phyloP scores from a whole-genome alignment of 2,329 filamentous ascomycete genomes.

The Fragosphaeria purpurea region DNA sequence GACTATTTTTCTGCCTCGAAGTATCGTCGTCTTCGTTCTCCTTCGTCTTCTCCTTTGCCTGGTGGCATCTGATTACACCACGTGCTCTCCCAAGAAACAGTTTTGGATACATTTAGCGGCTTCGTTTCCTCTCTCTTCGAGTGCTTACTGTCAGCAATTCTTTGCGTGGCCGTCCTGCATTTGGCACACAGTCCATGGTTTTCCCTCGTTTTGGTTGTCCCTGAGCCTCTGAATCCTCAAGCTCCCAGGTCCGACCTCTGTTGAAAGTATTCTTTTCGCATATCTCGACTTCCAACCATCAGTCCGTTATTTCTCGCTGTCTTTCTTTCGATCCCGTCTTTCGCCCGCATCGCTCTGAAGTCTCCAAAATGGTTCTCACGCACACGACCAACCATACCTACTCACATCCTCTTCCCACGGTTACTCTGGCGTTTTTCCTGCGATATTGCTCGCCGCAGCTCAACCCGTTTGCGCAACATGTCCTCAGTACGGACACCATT shows the following conservation, averaged over 20 bases:
- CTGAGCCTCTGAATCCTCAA: conserved; percentile 12
- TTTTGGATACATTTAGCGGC: too few relatives aligned
- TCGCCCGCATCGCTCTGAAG: background rate
- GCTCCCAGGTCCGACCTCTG: conserved; percentile 6
- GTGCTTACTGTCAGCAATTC: background rate
- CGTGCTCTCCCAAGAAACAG: too few relatives aligned
- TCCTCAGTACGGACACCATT: conserved; percentile 76
- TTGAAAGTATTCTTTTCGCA: background rate
- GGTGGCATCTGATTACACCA: background rate
- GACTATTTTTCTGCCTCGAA: conserved; percentile 5
- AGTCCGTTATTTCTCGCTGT: background rate
- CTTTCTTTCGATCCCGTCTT: background rate
- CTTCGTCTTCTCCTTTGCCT: background rate
- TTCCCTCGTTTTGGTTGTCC: conserved; percentile 3
- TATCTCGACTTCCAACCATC: background rate
- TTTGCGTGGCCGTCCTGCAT: background rate
- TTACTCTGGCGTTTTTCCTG: conserved; percentile 81
- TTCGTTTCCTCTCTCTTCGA: background rate
- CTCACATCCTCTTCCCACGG: conserved; percentile 72
- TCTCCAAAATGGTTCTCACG: conserved; percentile 46
- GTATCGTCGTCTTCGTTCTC: background rate
- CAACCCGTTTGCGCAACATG: conserved; percentile 74
- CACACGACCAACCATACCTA: conserved; percentile 62
- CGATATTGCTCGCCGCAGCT: conserved; percentile 62
- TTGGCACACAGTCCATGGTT: background rate